A percentile compares a stretch with the other conserved stretches of the same genome.
These are phyloP conservation scores for Hymenoscyphus albidus DNA, from an alignment of 2,329 filamentous ascomycete species.

Conservation along the genomic window DNA sequence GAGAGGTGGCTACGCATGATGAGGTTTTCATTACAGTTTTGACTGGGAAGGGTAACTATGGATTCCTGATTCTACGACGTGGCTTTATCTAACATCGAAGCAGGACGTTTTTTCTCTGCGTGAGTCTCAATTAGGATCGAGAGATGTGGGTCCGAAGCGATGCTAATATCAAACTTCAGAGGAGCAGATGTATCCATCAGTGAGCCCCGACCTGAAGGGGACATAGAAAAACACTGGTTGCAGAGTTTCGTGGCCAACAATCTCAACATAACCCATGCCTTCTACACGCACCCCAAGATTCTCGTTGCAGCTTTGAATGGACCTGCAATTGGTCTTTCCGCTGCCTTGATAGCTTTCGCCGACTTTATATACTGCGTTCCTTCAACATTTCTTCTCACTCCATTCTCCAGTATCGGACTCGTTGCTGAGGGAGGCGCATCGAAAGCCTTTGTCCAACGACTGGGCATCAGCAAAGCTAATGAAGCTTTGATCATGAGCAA, in stretches of 20 bases:
- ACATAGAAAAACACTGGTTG: conserved; percentile 54
- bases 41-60: conserved; percentile 64
- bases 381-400: conserved; percentile 80
- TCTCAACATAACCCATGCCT: conserved; percentile 82
- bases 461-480: conserved; percentile 79
- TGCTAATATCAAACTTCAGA: conserved; percentile 41
- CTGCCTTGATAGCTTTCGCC: conserved; percentile 75
- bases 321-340: conserved; percentile 82
- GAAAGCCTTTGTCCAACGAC: conserved; percentile 70
- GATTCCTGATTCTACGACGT: neutral
- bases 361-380: conserved; percentile 92
- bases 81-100: neutral
- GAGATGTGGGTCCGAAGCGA: neutral
- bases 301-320: conserved; percentile 89
- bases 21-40: conserved; percentile 83
- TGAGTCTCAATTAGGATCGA: conserved; percentile 41
- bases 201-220: conserved; percentile 41
- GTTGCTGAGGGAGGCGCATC: conserved; percentile 85
- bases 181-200: conserved; percentile 72
- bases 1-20: conserved; percentile 72
- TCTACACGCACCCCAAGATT: conserved; percentile 92
- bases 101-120: conserved; percentile 75
- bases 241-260: conserved; percentile 77
- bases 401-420: conserved; percentile 84
- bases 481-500: conserved; percentile 92